Evolutionary conservation across 305 asterid genomes (phyloP), one percentile per base, ranked within the genome.

Genomic region (Coffea humblotiana): DNA sequence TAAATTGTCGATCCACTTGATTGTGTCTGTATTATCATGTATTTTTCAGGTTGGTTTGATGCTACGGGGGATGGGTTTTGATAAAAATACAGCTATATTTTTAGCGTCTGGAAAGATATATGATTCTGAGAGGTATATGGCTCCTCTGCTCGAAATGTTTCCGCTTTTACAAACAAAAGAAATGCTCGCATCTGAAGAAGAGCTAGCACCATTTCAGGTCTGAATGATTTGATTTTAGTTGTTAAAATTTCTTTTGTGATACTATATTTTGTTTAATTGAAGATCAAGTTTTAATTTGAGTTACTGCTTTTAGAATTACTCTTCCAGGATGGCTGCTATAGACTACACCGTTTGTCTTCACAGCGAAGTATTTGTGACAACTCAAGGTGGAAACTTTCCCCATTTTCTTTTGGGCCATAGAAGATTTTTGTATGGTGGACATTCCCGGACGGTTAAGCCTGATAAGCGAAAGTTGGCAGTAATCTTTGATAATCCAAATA

Each of bases 1-100:
- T 40, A 77, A 65, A 51, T 18, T 51, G 52, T 27, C 18, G 6
- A 45, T 51, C 32, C 47, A 15, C 52, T 40, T 65, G 63, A 49
- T 43, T 77, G 74, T 49, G 4, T 66, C 14, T 1, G 48, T 77
- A 4, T 47, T 65, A 12, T 45, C 49, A 14, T 25, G 58, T 49
- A 29, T 11, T 27, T 64, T 4, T 82, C 90, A 96, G 99, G 99
- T 96, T 23, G 99, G 99, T 78, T 85, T 94, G 92, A 91, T 96
- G 98, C 91, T 96, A 76, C 90, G 99, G 87, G 99, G 97, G 47
- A 96, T 96, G 99, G 99, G 99, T 70, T 96, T 96, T 83, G 91
- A 90, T 82, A 91, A 83, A 85, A 86, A 86, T 81, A 96, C 99
- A 65, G 89, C 96, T 61, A 91, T 96, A 29, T 96, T 84, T 89